phyloP scores from a whole-genome alignment of 768 basidiomycete species.

The Rickenella mellea region DNA sequence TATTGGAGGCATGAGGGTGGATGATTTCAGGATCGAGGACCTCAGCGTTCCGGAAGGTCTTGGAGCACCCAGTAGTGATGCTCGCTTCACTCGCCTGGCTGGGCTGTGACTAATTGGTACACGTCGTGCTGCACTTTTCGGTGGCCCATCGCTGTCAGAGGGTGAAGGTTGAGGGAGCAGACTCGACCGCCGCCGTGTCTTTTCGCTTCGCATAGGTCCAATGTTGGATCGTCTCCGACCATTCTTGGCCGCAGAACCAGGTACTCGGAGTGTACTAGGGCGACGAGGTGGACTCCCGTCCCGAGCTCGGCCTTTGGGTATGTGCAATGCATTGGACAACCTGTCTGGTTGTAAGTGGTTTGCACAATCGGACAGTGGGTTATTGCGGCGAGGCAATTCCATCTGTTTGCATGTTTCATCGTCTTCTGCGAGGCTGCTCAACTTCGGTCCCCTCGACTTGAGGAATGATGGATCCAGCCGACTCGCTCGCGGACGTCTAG shows the following conservation, averaged over 20 bases:
- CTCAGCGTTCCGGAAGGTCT: constrained; percentile 22
- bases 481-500: constrained; percentile 49
- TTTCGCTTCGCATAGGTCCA: constrained; percentile 68
- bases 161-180: constrained; percentile 64
- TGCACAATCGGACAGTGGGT: constrained; percentile 53
- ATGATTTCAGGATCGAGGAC: constrained; percentile 2
- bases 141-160: constrained; percentile 7
- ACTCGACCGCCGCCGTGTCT: constrained; percentile 66
- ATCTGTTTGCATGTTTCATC: constrained; percentile 43
- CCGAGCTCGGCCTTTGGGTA: constrained; percentile 27
- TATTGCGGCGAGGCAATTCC: constrained; percentile 20
- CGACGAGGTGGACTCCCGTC: constrained; percentile 40
- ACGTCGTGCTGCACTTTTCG: constrained; percentile 27
- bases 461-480: constrained; percentile 66
- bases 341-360: constrained; percentile 30
- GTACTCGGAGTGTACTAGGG: constrained; percentile 34
- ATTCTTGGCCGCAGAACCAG: constrained; percentile 26
- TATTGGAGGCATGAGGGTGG: constrained; percentile 20
- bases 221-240: constrained; percentile 60
- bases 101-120: constrained; percentile 23
- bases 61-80: constrained; percentile 5
- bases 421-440: constrained; percentile 63
- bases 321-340: constrained; percentile 12
- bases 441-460: constrained; percentile 36
- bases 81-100: constrained; percentile 22